Base-by-base conservation (phyloP, 345 rosid genomes). In the Lumnitzera racemosa region DNA sequence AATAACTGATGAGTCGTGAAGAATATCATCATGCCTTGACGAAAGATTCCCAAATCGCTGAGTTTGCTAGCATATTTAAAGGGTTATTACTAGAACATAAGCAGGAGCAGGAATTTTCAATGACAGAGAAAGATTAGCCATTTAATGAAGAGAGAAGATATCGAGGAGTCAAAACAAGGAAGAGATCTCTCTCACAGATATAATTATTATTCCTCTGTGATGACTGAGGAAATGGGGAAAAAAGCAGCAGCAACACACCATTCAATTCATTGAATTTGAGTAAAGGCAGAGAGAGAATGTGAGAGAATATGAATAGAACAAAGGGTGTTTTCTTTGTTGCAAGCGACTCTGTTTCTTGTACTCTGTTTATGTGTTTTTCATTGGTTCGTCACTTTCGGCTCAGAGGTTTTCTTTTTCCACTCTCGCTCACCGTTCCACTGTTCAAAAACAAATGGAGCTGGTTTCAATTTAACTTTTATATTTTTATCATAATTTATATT, bases 321-420 rank as follows among this genome's bases (percentile, higher is more conserved):
- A 51, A 59, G 46, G 43, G 49, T 58, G 56, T 51, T 24, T 17
- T 36, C 31, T 62, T 12, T 46, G 29, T 59, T 55, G 12, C 16
- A 29, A 43, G 53, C 50, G 53, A 51, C 31, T 55, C 25, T 54
- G 60, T 17, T 62, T 62, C 53, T 43, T 56, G 43, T 15, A 24
- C 49, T 25, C 36, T 41, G 51, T 52, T 49, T 61, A 15, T 46
- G 66, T 41, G 8, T 49, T 24, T 77, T 53, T 70, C 68, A 72
- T 77, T 75, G 82, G 81, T 24, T 71, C 70, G 73, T 81, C 78
- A 53, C 74, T 74, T 70, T 76, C 69, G 69, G 48, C 72, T 64
- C 56, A 15, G 70, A 13, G 47, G 60, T 58, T 25, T 58, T 24
- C 55, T 43, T 63, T 23, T 46, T 66, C 58, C 41, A 54, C 66